Conservation (phyloP, 2,329 filamentous ascomycete genomes). For the Cryphonectria naterciae region DNA sequence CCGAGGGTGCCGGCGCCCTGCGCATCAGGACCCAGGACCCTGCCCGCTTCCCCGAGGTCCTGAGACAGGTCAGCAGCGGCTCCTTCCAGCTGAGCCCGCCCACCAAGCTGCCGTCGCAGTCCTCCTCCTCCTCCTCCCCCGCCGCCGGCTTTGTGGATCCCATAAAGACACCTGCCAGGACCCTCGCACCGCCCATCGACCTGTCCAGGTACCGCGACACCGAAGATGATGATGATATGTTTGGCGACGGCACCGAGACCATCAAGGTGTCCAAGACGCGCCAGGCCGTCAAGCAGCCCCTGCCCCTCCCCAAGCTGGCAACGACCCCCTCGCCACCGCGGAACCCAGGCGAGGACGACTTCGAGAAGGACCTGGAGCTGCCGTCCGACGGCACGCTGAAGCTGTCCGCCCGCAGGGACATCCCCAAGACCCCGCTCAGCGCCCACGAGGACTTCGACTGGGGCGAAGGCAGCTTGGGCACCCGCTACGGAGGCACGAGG, state of each 20-base stretch:
- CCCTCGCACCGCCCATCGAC: constrained; percentile 53
- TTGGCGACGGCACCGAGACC: constrained; percentile 66
- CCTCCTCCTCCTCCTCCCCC: background rate
- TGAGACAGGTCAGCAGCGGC: constrained; percentile 62
- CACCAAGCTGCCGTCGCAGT: constrained; percentile 36
- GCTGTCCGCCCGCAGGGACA: constrained; percentile 64
- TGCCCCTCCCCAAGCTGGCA: constrained; percentile 52
- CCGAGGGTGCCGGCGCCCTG: constrained; percentile 60
- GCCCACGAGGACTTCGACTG: constrained; percentile 83
- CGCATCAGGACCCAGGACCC: constrained; percentile 68
- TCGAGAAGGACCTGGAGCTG: constrained; percentile 74
- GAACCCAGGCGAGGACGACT: constrained; percentile 60
- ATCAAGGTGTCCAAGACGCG: constrained; percentile 70
- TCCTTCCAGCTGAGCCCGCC: constrained; percentile 59
- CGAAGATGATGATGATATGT: constrained; percentile 64
- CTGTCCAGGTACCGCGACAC: constrained; percentile 68
- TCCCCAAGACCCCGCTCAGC: constrained; percentile 62
- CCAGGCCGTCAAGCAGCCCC: constrained; percentile 60
- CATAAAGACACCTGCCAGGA: constrained; percentile 20
- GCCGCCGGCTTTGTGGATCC: constrained; percentile 30
- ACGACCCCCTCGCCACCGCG: constrained; percentile 29
- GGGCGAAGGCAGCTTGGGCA: constrained; percentile 91
- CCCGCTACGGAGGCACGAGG: constrained; percentile 83
- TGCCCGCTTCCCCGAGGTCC: constrained; percentile 66
- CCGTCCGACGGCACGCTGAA: constrained; percentile 68